A percentile compares a stretch with the other conserved stretches of the same genome.
Evolutionary conservation across 2,329 filamentous ascomycete species (phyloP).

Genomic region (Coleophoma eucalyptorum): DNA sequence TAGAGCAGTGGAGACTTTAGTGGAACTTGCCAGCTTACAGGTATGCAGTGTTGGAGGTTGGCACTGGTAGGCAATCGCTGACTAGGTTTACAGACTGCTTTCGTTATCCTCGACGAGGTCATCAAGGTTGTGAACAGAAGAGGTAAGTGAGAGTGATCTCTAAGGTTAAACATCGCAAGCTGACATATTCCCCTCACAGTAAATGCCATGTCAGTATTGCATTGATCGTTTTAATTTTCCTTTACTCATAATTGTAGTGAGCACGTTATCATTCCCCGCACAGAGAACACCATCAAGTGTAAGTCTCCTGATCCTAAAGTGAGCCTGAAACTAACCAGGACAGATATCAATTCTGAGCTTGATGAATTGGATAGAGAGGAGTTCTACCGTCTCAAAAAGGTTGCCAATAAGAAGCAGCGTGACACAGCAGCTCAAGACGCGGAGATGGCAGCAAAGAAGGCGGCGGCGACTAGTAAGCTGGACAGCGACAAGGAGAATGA

Average conservation of each 20-base stretch:
- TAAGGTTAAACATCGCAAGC: too few relatives aligned
- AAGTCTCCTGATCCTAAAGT: slow-evolving; percentile 25
- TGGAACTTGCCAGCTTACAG: slow-evolving; percentile 91
- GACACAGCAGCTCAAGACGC: slow-evolving; percentile 70
- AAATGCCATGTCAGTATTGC: slow-evolving; percentile 74
- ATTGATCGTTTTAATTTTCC: not conserved
- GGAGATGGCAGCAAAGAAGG: slow-evolving; percentile 71
- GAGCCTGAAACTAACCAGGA: slow-evolving; percentile 8
- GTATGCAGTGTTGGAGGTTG: slow-evolving; percentile 29
- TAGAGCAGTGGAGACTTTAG: slow-evolving; percentile 89
- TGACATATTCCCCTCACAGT: slow-evolving; percentile 44
- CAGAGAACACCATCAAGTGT: slow-evolving; percentile 99
- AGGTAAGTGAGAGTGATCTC: slow-evolving; percentile 47
- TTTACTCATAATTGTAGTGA: slow-evolving; percentile 46
- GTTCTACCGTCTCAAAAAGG: slow-evolving; percentile 97
- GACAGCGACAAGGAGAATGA: slow-evolving; percentile 33
- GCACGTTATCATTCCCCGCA: slow-evolving; percentile 94
- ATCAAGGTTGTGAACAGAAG: slow-evolving; percentile 98
- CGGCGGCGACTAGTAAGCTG: slow-evolving; percentile 37
- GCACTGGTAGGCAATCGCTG: not conserved
- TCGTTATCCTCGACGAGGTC: slow-evolving; percentile 96
- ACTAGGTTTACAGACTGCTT: slow-evolving; percentile 64
- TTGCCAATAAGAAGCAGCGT: slow-evolving; percentile 78
- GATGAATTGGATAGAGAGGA: slow-evolving; percentile 97
- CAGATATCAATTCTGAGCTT: slow-evolving; percentile 95